Conservation (phyloP, 106 monocot genomes). For the Agapanthus africanus region DNA sequence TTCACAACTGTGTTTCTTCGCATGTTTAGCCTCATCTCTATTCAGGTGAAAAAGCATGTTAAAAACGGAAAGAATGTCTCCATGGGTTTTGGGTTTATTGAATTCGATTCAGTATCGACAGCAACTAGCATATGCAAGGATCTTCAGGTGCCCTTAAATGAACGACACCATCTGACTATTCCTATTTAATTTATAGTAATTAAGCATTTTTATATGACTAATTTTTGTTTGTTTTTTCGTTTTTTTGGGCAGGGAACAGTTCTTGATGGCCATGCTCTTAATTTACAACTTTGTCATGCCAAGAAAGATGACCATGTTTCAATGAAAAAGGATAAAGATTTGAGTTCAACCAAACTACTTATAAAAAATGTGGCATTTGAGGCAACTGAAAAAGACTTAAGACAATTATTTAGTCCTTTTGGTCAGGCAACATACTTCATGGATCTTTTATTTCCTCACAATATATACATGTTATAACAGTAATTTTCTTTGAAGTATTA, state of each 20-base stretch:
- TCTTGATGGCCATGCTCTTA: conserved; percentile 94
- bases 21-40: not conserved
- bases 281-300: conserved; percentile 81
- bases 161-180: no score
- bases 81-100: conserved; percentile 94
- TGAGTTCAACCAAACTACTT: conserved; percentile 78
- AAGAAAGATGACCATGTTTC: conserved; percentile 36
- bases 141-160: conserved; percentile 92
- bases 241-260: conserved; percentile 80
- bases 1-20: not conserved
- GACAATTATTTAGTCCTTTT: conserved; percentile 88
- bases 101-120: conserved; percentile 86
- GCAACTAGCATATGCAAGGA: conserved; percentile 64
- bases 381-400: conserved; percentile 86
- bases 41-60: conserved; percentile 79
- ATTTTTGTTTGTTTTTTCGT: no score
- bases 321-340: conserved; percentile 68
- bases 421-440: conserved; percentile 80
- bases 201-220: no score
- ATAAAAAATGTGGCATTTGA: conserved; percentile 98
- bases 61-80: conserved; percentile 94
- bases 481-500: no score
- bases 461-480: no score
- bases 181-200: no score
- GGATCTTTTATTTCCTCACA: no score